These are phyloP conservation scores for Chalciporus piperatoides DNA, from an alignment of 1,284 basidiomycete genomes.

Conservation along the genomic window DNA sequence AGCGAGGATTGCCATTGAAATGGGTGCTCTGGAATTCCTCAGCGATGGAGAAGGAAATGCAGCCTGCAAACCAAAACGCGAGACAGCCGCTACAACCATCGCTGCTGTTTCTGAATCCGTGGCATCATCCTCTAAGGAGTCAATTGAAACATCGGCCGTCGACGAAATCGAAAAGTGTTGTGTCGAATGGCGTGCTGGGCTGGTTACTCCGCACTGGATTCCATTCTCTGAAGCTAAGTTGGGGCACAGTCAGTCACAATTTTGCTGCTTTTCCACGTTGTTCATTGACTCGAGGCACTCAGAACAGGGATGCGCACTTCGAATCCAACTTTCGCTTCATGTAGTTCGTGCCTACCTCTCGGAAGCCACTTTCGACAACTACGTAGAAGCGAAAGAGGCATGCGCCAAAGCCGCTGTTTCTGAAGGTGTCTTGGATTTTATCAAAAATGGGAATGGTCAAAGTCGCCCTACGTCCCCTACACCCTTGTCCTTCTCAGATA, in stretches of 20 bases:
- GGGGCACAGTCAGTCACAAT: constrained; percentile 40
- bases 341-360: constrained; percentile 49
- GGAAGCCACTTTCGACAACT: constrained; percentile 38
- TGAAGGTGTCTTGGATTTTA: constrained; percentile 52
- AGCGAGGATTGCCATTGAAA: constrained; percentile 50
- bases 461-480: constrained; percentile 27
- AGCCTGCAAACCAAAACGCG: constrained; percentile 31
- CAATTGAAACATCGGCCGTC: constrained; percentile 23
- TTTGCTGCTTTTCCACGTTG: background rate
- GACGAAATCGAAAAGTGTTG: constrained; percentile 50
- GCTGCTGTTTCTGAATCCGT: background rate
- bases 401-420: constrained; percentile 51
- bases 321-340: constrained; percentile 48
- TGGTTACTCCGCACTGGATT: constrained; percentile 49
- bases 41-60: constrained; percentile 32
- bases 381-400: constrained; percentile 44
- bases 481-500: background rate
- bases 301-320: constrained; percentile 53
- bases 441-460: constrained; percentile 51
- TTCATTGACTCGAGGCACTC: constrained; percentile 21
- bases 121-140: background rate
- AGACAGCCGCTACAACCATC: background rate
- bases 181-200: constrained; percentile 46
- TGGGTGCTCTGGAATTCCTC: constrained; percentile 59
- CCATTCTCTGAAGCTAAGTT: constrained; percentile 44